Percentiles rank a stretch among this genome's conserved stretches.
Evolutionary conservation across 2,329 filamentous ascomycete species (phyloP).

Genomic region (Albifimbria verrucaria): DNA sequence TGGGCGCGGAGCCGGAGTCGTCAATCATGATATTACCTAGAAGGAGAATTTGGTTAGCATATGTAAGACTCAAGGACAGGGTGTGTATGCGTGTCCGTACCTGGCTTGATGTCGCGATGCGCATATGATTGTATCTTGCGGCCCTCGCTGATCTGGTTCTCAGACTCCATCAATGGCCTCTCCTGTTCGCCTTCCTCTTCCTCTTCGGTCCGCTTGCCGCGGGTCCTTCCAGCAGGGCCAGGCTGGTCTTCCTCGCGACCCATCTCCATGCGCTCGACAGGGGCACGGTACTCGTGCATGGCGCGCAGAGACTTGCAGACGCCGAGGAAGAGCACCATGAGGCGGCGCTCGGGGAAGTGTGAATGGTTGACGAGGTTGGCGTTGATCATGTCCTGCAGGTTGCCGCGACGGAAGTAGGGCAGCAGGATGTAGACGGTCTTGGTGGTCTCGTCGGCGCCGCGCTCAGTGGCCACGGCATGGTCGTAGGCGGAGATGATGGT

Average conservation of each 20-base stretch:
- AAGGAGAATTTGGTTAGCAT: not conserved
- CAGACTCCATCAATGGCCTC: slow-evolving; percentile 77
- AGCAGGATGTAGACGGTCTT: slow-evolving; percentile 97
- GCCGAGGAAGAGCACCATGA: slow-evolving; percentile 89
- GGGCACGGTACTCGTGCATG: slow-evolving; percentile 80
- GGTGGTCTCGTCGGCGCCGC: slow-evolving; percentile 57
- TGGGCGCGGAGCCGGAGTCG: slow-evolving; percentile 81
- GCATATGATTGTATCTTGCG: slow-evolving; percentile 73
- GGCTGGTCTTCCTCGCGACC: slow-evolving; percentile 37
- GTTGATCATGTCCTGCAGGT: slow-evolving; percentile 97
- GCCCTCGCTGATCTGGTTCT: slow-evolving; percentile 62
- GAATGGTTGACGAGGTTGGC: slow-evolving; percentile 96
- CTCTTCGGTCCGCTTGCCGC: slow-evolving; percentile 46
- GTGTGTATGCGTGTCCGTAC: slow-evolving; percentile 44
- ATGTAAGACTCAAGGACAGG: not conserved
- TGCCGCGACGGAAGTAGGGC: slow-evolving; percentile 92
- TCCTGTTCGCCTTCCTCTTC: slow-evolving; percentile 74
- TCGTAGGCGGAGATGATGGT: slow-evolving; percentile 87
- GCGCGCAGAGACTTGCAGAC: slow-evolving; percentile 83
- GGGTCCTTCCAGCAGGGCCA: slow-evolving; percentile 25
- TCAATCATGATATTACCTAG: slow-evolving; percentile 95
- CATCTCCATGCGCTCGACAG: slow-evolving; percentile 52
- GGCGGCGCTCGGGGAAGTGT: slow-evolving; percentile 77
- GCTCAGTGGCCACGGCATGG: slow-evolving; percentile 75
- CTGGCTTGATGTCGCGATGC: slow-evolving; percentile 96